Percentiles rank a stretch among this genome's conserved stretches.
These are phyloP conservation scores for Trichoderma citrinoviride DNA, from an alignment of 2,329 filamentous ascomycete genomes.

Conservation along the genomic window DNA sequence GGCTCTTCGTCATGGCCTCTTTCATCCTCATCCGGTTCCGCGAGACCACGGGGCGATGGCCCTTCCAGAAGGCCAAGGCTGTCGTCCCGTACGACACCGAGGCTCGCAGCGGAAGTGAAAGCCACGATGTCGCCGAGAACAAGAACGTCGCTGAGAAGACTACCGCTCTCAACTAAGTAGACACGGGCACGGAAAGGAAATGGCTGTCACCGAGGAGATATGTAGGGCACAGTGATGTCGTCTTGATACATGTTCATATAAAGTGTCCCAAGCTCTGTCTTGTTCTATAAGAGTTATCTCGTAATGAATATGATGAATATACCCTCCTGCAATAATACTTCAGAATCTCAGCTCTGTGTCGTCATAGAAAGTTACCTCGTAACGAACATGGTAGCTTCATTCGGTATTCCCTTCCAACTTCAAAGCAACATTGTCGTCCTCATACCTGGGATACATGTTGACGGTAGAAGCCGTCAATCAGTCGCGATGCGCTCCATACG, in stretches of 20 bases:
- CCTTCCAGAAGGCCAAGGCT: constrained; percentile 41
- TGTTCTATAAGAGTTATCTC: not conserved
- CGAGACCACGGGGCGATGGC: constrained; percentile 55
- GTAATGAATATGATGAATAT: not conserved
- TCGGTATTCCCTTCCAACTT: not conserved
- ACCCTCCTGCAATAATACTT: not conserved
- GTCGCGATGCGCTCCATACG: not conserved
- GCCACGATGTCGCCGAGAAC: constrained; percentile 28
- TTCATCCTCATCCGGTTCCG: constrained; percentile 65
- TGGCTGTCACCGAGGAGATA: not conserved
- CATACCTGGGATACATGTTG: not conserved
- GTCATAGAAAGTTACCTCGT: not conserved
- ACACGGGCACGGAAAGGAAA: too few species aligned
- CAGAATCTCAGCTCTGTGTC: not conserved
- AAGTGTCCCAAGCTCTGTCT: not conserved
- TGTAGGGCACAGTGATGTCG: not conserved
- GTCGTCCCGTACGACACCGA: constrained; percentile 22
- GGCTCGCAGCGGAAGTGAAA: constrained; percentile 29
- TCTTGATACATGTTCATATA: not conserved
- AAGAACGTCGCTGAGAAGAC: constrained; percentile 33
- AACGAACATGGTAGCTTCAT: not conserved
- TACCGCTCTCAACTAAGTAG: constrained; percentile 19
- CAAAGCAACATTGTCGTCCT: not conserved
- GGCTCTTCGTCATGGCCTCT: constrained; percentile 70
- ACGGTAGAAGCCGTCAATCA: not conserved